phyloP scores from a whole-genome alignment of 1,139 yeast species.

The Magnusiomyces fungicola region DNA sequence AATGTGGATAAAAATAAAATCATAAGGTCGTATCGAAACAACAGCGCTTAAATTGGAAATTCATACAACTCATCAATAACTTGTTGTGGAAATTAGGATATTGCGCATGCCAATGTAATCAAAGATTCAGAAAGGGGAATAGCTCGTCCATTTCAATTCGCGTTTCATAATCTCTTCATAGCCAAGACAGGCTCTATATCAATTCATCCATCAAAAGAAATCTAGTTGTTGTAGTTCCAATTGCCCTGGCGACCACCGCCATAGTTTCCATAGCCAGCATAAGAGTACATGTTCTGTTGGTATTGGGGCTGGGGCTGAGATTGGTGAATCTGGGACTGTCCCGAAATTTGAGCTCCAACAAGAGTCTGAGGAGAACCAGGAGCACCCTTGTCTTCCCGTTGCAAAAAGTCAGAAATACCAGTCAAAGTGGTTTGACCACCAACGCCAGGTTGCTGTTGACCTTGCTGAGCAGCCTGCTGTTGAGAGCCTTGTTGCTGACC shows the following conservation, averaged over 20 bases:
- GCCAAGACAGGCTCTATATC: too few relatives aligned
- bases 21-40: too few relatives aligned
- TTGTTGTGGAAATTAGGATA: too few relatives aligned
- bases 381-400: slow-evolving; percentile 27
- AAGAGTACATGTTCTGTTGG: slow-evolving; percentile 28
- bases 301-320: slow-evolving; percentile 17
- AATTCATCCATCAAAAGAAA: too few relatives aligned
- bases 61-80: too few relatives aligned
- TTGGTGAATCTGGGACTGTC: slow-evolving; percentile 17
- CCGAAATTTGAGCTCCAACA: slow-evolving; percentile 14
- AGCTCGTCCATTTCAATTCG: too few relatives aligned
- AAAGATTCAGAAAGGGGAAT: too few relatives aligned
- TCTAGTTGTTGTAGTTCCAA: slow-evolving; percentile 16
- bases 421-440: slow-evolving; percentile 19
- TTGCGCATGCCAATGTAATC: too few relatives aligned
- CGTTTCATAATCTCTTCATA: too few relatives aligned
- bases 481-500: slow-evolving; percentile 18
- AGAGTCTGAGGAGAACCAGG: slow-evolving; percentile 24
- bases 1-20: too few relatives aligned
- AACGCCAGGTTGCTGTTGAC: slow-evolving; percentile 18
- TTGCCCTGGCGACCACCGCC: slow-evolving; percentile 13
- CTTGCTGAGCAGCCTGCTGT: slow-evolving; percentile 16
- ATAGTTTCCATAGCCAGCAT: slow-evolving; percentile 29
- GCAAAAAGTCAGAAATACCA: slow-evolving; percentile 32
- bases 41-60: too few relatives aligned